Evolutionary conservation across 2,329 filamentous ascomycete genomes (phyloP), one percentile per base, ranked within the genome.

Genomic region (Amauroascus verrucosus): DNA sequence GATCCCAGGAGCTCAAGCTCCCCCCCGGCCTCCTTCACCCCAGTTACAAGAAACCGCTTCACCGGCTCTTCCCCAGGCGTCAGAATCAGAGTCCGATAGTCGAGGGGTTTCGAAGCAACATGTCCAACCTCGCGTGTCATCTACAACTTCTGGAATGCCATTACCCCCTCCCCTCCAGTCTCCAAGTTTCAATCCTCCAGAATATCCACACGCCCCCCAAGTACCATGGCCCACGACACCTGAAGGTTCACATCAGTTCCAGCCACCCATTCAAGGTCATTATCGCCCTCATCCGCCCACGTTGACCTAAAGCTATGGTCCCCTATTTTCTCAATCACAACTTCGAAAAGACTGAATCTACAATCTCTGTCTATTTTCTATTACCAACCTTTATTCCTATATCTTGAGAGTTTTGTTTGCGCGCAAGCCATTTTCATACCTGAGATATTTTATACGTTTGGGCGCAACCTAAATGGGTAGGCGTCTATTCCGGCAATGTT

Each of bases 11-110:
- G 22, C 51, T 4, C 33, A 54, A 38, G 26, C 48, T 30, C 53
- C 56, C 8, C 48, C 35, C 24, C 57, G 57, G 22, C 58, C 58
- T 1, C 30, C 35, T 14, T 60, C 58, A 32, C 58, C 57, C 5
- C 52, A 55, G 22, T 30, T 18, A 30, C 49, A 22, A 8, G 38
- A 44, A 9, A 40, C 13, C 9, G 16, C 45, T 30, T 28, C 30
- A 14, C 26, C n/a, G 8, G 13, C 5, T 18, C 32, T 41, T 41
- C 33, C 22, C 4, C 51, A 47, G 18, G n/a, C 22, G 5, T 53
- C 51, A 5, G 51, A 53, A n/a, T 53, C 51, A 22, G 50, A 56
- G 16, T 43, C 54, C 38, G 53, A 54, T 33, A 33, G 46, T 40
- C 33, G 53, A 41, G 38, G 37, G 33, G 22, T n/a, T 3, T n/a